Conservation (phyloP, 768 basidiomycete species). For the Mycena chlorophos region DNA sequence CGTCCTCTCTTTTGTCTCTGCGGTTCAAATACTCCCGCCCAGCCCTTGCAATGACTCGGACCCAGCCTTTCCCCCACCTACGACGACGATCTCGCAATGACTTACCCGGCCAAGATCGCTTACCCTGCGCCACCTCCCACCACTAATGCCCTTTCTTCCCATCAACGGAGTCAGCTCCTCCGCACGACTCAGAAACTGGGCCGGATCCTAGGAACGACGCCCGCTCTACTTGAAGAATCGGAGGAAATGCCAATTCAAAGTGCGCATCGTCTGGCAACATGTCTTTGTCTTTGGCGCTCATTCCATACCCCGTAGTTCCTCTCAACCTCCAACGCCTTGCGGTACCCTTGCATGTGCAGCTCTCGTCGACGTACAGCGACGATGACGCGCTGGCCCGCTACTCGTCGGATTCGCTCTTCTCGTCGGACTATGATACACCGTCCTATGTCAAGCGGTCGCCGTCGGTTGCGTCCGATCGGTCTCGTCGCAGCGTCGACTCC, state of each 20-base stretch:
- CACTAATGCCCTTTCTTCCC: slow-evolving; percentile 50
- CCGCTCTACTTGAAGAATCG: slow-evolving; percentile 50
- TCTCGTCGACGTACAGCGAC: slow-evolving; percentile 18
- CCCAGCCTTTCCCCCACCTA: too few species aligned
- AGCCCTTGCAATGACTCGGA: too few species aligned
- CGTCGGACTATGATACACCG: slow-evolving; percentile 9
- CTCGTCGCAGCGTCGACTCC: slow-evolving; percentile 2
- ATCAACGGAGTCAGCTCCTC: slow-evolving; percentile 56
- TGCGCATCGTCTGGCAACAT: background rate
- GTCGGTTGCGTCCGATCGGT: slow-evolving; percentile 9
- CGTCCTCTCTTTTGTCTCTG: too few species aligned
- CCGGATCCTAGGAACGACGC: slow-evolving; percentile 57
- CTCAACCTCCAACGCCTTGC: slow-evolving; percentile 22
- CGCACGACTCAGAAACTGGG: slow-evolving; percentile 62
- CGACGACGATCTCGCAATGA: slow-evolving; percentile 22
- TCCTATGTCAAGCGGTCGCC: slow-evolving; percentile 12
- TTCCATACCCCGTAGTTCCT: slow-evolving; percentile 8
- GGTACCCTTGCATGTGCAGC: slow-evolving; percentile 17
- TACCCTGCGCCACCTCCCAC: slow-evolving; percentile 59
- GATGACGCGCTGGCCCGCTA: slow-evolving; percentile 16
- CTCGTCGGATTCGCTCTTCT: slow-evolving; percentile 14
- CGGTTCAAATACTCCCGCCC: too few species aligned
- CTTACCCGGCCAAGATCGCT: slow-evolving; percentile 33
- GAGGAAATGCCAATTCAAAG: slow-evolving; percentile 17
- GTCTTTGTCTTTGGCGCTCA: background rate